Evolutionary conservation across 1,284 basidiomycete genomes (phyloP).

Genomic region (Hymenochaete sp.): DNA sequence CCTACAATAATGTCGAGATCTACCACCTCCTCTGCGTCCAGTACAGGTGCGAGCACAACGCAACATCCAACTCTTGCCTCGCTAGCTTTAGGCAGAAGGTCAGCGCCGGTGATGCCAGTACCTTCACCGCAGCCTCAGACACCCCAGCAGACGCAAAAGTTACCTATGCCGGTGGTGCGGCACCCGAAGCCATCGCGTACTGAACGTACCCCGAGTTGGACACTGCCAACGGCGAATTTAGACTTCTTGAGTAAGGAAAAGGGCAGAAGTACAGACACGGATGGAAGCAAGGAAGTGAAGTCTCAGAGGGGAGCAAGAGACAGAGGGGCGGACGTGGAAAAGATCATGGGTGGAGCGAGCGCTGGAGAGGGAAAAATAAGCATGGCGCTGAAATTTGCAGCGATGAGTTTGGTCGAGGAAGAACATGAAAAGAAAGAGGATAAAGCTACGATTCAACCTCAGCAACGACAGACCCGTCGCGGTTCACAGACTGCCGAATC

Average conservation of each 20-base stretch:
- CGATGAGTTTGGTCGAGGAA: conserved; percentile 18
- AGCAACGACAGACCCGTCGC: not conserved
- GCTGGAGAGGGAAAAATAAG: conserved; percentile 3
- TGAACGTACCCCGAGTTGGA: conserved; percentile 14
- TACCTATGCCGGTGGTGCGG: conserved; percentile 15
- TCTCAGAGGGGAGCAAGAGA: not conserved
- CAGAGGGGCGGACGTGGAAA: too few species aligned
- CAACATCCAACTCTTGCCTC: too few species aligned
- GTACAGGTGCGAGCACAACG: too few species aligned
- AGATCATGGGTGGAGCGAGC: not conserved
- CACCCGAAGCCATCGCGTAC: conserved; percentile 15
- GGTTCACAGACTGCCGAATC: not conserved
- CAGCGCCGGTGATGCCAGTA: conserved; percentile 1
- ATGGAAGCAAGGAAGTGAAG: too few species aligned
- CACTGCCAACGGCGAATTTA: conserved; percentile 13
- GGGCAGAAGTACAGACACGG: too few species aligned
- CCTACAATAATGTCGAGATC: not conserved
- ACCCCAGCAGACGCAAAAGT: conserved; percentile 13
- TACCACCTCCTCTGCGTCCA: not conserved
- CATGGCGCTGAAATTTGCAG: conserved; percentile 19
- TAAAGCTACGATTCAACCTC: not conserved
- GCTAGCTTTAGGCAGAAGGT: not conserved
- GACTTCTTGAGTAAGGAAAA: too few species aligned
- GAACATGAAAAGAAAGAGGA: not conserved
- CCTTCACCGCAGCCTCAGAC: conserved; percentile 14